A percentile compares a stretch with the other conserved stretches of the same genome.
Conservation (phyloP, 768 basidiomycete genomes). For the Kockovaella imperatae region DNA sequence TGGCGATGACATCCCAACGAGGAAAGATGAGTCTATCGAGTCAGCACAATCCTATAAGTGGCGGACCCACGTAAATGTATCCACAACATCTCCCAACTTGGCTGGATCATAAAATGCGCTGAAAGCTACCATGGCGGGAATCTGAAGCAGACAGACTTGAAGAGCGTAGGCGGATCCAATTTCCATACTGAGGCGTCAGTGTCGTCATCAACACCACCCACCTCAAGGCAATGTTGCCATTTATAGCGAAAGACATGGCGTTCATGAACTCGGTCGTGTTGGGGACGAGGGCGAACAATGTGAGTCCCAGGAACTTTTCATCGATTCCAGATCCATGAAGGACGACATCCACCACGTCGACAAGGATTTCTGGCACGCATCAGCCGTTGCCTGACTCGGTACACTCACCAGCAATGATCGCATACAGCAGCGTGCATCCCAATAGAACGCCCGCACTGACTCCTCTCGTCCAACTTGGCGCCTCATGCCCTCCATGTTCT, state of each 20-base stretch:
- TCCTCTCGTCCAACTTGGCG: constrained; percentile 86
- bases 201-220: constrained; percentile 42
- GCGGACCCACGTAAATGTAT: constrained; percentile 79
- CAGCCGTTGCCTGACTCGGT: background rate
- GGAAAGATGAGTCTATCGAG: constrained; percentile 83
- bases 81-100: constrained; percentile 74
- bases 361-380: constrained; percentile 65
- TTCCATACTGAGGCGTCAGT: constrained; percentile 68
- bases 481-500: constrained; percentile 79
- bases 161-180: constrained; percentile 98
- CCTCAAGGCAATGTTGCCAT: constrained; percentile 95
- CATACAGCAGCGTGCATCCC: constrained; percentile 84
- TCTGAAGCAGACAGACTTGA: constrained; percentile 94
- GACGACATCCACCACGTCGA: constrained; percentile 91
- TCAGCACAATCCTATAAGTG: constrained; percentile 1
- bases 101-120: constrained; percentile 87
- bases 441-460: constrained; percentile 84
- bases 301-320: constrained; percentile 95
- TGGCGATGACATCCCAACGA: constrained; percentile 91
- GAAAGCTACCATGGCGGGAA: constrained; percentile 98
- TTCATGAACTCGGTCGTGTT: constrained; percentile 99
- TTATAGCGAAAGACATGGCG: constrained; percentile 92
- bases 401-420: constrained; percentile 80
- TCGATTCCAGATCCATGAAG: constrained; percentile 84
- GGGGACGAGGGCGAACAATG: constrained; percentile 91